Evolutionary conservation across 257 asterid species (phyloP).

Genomic region (Dorcoceras hygrometricum): DNA sequence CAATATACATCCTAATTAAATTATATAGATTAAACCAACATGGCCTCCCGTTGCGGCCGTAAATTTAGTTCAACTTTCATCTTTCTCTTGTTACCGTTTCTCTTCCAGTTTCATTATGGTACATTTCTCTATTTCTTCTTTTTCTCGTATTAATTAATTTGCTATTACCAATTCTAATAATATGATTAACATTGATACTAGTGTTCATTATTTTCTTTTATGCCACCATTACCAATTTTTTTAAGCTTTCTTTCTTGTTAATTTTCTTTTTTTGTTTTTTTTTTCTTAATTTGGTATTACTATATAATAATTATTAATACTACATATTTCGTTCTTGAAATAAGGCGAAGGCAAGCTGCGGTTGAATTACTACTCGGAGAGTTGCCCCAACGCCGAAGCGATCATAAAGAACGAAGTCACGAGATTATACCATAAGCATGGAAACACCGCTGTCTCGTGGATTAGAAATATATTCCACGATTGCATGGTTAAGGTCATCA

Average conservation of each 20-base stretch:
- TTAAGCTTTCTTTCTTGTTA: no score
- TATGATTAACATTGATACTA: no score
- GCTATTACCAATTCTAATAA: neutral
- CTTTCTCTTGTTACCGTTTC: conserved; percentile 41
- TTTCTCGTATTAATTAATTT: neutral
- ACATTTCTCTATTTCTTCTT: conserved; percentile 4
- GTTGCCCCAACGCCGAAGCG: conserved; percentile 75
- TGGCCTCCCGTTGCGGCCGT: conserved; percentile 30
- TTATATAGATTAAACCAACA: conserved; percentile 9
- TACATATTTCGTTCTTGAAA: no score
- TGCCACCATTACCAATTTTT: no score
- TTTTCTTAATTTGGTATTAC: no score
- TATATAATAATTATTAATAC: no score
- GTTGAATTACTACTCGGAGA: conserved; percentile 55
- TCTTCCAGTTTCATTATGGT: conserved; percentile 47
- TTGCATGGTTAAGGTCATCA: conserved; percentile 62
- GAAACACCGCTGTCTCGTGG: conserved; percentile 80
- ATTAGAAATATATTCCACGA: conserved; percentile 83
- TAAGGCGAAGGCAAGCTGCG: conserved; percentile 49
- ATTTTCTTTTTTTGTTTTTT: no score
- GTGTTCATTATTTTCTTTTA: no score
- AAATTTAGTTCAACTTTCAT: conserved; percentile 26
- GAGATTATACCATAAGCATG: conserved; percentile 47
- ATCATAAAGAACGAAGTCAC: conserved; percentile 62
- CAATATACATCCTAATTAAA: neutral